Percentiles rank a stretch among this genome's conserved stretches.
phyloP scores from a whole-genome alignment of 139 green algal genomes.

The Chlorella sp. region DNA sequence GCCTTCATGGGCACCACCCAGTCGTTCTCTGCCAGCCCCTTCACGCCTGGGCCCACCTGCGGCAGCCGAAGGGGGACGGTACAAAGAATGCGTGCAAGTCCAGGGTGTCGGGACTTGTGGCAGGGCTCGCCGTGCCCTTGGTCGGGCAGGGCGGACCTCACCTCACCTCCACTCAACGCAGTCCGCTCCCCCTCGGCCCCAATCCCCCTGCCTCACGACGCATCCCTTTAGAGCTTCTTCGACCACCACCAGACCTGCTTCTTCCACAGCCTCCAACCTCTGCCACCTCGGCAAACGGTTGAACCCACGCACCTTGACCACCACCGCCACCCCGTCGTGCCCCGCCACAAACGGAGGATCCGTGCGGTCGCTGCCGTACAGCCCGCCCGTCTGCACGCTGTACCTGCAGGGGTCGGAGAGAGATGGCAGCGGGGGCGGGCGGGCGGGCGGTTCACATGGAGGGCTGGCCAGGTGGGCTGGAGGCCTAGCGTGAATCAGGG shows the following conservation, averaged over 20 bases:
- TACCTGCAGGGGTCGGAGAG: background rate
- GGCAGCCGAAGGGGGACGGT: background rate
- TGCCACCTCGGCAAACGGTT: background rate
- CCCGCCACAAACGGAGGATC: constrained; percentile 73
- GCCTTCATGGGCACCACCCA: constrained; percentile 78
- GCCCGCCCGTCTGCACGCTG: constrained; percentile 56
- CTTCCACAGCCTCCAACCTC: no score
- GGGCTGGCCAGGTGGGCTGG: background rate
- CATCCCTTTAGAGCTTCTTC: background rate
- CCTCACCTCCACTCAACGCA: no score
- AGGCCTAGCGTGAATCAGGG: no score
- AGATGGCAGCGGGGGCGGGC: background rate
- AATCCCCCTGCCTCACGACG: background rate
- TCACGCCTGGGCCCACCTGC: constrained; percentile 88
- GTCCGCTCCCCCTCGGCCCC: background rate
- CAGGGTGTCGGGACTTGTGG: background rate
- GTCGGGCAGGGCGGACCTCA: no score
- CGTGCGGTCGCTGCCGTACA: constrained; percentile 65
- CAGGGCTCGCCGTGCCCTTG: no score
- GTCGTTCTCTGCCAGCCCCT: constrained; percentile 77
- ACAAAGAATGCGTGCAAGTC: background rate
- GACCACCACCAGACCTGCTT: background rate
- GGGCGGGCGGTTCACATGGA: background rate
- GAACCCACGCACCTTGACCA: constrained; percentile 66
- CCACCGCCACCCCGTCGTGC: constrained; percentile 75